phyloP scores from a whole-genome alignment of 75 land plant species.

The Pseudotsuga menziesii region DNA sequence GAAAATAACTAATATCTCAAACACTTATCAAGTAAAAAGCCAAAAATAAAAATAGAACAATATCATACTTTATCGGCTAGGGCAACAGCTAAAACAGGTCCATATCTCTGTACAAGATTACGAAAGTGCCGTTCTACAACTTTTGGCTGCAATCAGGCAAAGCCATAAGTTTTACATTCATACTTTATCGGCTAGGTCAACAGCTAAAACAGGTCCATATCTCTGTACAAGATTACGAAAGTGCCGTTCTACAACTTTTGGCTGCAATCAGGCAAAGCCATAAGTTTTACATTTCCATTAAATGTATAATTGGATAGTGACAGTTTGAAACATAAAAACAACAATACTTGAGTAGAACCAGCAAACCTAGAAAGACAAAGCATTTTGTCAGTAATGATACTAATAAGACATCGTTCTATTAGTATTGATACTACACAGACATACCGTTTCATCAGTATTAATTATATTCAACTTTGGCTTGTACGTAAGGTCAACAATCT shows the following conservation, averaged over 20 bases:
- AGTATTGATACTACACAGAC: slow-evolving; percentile 24
- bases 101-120: slow-evolving; percentile 91
- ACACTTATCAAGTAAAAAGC: neutral
- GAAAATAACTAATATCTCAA: neutral
- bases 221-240: slow-evolving; percentile 82
- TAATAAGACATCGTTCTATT: slow-evolving; percentile 48
- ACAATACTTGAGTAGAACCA: neutral
- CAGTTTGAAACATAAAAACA: neutral
- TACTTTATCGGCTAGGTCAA: slow-evolving; percentile 91
- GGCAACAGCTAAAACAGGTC: slow-evolving; percentile 79
- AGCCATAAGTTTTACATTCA: neutral
- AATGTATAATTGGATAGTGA: neutral
- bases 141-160: slow-evolving; percentile 55
- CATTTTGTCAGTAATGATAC: slow-evolving; percentile 58
- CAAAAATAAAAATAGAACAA: neutral
- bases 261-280: slow-evolving; percentile 35
- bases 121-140: slow-evolving; percentile 86
- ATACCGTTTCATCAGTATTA: slow-evolving; percentile 73
- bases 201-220: slow-evolving; percentile 85
- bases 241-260: slow-evolving; percentile 85
- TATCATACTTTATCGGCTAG: slow-evolving; percentile 73
- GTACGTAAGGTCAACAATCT: slow-evolving; percentile 97
- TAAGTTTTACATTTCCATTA: neutral
- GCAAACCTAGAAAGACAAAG: slow-evolving; percentile 25
- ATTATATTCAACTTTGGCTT: slow-evolving; percentile 77